Percentiles rank a stretch among this genome's conserved stretches.
phyloP scores from a whole-genome alignment of 2,329 filamentous ascomycete genomes.

The Sphaerulina vaccinii region DNA sequence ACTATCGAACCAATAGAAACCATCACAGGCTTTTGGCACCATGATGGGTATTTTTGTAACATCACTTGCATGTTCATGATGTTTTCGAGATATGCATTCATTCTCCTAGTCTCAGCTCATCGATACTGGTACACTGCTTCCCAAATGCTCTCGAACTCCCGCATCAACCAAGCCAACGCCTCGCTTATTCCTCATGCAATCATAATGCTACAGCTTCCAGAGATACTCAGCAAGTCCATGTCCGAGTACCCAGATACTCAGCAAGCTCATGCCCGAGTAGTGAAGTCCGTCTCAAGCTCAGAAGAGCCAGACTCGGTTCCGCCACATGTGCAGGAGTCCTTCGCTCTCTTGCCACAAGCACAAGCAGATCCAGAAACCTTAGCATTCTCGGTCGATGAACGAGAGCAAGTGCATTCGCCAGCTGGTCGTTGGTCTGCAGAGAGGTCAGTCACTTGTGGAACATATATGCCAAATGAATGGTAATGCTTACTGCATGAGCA shows the following conservation, averaged over 20 bases:
- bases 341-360: constrained; percentile 67
- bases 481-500: constrained; percentile 72
- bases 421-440: constrained; percentile 65
- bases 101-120: too few species aligned
- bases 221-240: not conserved
- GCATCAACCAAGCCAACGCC: too few species aligned
- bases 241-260: not conserved
- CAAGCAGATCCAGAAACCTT: constrained; percentile 62
- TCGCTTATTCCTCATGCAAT: not conserved
- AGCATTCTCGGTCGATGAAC: constrained; percentile 68
- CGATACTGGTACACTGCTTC: too few species aligned
- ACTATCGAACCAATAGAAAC: too few species aligned
- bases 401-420: constrained; percentile 78
- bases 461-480: not conserved
- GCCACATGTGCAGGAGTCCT: constrained; percentile 20
- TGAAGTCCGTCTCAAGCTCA: constrained; percentile 25
- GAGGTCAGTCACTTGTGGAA: not conserved
- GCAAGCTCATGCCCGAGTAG: constrained; percentile 9
- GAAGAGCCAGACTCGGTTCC: constrained; percentile 14
- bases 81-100: too few species aligned
- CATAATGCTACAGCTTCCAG: not conserved
- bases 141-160: too few species aligned
- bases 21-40: too few species aligned
- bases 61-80: too few species aligned
- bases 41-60: too few species aligned